These are phyloP conservation scores for Tephrocybe sp. DNA, from an alignment of 768 basidiomycete species.

Conservation along the genomic window DNA sequence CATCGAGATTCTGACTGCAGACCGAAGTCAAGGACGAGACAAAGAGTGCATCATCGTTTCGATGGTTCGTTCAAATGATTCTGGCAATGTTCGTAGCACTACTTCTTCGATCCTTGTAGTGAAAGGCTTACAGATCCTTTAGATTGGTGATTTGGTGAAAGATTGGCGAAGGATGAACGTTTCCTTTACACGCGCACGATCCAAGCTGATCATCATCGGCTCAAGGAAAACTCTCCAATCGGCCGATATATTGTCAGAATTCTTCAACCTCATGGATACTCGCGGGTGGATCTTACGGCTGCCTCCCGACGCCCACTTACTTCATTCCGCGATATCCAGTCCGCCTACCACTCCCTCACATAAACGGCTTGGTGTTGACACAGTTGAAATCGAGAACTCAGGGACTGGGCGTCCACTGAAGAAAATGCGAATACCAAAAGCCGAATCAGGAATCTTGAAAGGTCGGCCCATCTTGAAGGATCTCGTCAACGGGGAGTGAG, in stretches of 20 bases:
- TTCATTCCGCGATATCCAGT: slow-evolving; percentile 38
- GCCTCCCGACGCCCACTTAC: slow-evolving; percentile 48
- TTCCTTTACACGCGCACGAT: slow-evolving; percentile 89
- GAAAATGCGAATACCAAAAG: too few species aligned
- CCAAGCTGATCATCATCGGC: slow-evolving; percentile 90
- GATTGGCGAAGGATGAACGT: slow-evolving; percentile 99
- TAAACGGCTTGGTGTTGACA: slow-evolving; percentile 28
- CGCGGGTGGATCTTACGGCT: slow-evolving; percentile 72
- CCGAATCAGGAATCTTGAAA: slow-evolving; percentile 45
- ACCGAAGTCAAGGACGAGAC: too few species aligned
- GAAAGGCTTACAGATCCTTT: slow-evolving; percentile 6
- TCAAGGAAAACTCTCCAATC: slow-evolving; percentile 73
- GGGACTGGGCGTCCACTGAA: slow-evolving; percentile 5
- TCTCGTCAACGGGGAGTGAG: too few species aligned
- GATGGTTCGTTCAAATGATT: too few species aligned
- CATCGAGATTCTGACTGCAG: too few species aligned
- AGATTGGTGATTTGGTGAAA: slow-evolving; percentile 91
- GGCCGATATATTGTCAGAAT: slow-evolving; percentile 64
- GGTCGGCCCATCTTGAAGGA: slow-evolving; percentile 64
- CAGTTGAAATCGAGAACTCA: slow-evolving; percentile 36
- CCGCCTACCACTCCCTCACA: slow-evolving; percentile 8
- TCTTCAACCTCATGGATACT: slow-evolving; percentile 75
- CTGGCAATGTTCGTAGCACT: too few species aligned
- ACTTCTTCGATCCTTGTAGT: too few species aligned
- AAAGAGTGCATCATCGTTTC: too few species aligned